Evolutionary conservation across 148 eudicot species (phyloP), one percentile per base, ranked within the genome.

Genomic region (Rheum nobile): DNA sequence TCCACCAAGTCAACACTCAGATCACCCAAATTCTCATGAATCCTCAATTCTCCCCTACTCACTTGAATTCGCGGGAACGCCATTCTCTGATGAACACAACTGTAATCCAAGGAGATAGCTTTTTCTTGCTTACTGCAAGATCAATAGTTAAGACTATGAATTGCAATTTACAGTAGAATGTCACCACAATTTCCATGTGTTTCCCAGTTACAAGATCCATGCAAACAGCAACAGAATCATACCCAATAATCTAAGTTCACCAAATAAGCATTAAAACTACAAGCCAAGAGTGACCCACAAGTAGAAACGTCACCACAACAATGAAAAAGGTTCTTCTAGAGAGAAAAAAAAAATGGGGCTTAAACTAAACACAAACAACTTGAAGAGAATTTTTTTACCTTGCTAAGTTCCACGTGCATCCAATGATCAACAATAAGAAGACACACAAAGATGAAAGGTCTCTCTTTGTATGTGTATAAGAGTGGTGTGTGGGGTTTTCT

Each of bases 1-100:
- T 91, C 97, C 1, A 85, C 98, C 77, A 94, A 88, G 77, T 91
- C 92, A 46, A 88, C 82, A 79, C 90, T 83, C 21, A 94, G 83
- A 63, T 94, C 97, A 82, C 87, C 89, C 54, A 81, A 78, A 81
- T 68, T 82, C 59, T 91, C 98, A 78, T 87, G 88, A 76, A 94
- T 82, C 83, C 97, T 85, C 81, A 94, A 70, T 72, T 91, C 93
- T 57, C 88, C 88, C 79, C 93, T 86, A 78, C 84, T 85, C 70
- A 79, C 88, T 71, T 85, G 78, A 80, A 81, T 77, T 77, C 86
- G 80, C 63, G 83, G 80, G 72, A 84, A 76, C 52, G 89, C 86
- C 98, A 93, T 93, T 63, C 75, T 80, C 77, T 74, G n/a, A 48
- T 48, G 17, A n/a, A 48, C 4, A 0, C 3, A 52, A n/a, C 26